Base-by-base conservation (phyloP, 495 filamentous ascomycete species). In the Aspergillus nanangensis region DNA sequence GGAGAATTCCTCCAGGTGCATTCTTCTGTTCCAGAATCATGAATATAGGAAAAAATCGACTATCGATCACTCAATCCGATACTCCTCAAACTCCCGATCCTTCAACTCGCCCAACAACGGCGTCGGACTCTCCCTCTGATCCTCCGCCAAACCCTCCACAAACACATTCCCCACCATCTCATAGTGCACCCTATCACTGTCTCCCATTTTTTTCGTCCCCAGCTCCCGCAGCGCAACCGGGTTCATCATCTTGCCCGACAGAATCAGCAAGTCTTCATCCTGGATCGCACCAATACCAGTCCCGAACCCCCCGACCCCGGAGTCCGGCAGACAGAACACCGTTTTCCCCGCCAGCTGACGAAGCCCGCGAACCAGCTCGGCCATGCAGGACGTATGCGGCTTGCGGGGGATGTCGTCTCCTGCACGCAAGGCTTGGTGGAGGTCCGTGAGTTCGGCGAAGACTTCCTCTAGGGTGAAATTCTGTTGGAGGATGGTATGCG, bases 141-240 rank as follows among this genome's bases (percentile, higher is more conserved):
- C 34, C 34, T 37, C 34, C 14, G 34, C 34, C 7, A 37, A 8
- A 14, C 34, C 34, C 15, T 37, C 34, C 7, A 37, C 34, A 37
- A 37, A 37, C 34, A 14, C 34, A 37, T 37, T 37, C 34, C 34
- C 34, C 7, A 37, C 34, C 34, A 37, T 37, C 34, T 14, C 15
- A 37, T 37, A 37, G 15, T 37, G 34, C 34, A 37, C 34, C 34
- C n/a, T n/a, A n/a, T 8, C 34, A 37, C 17, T 19, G 5, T n/a
- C 13, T 5, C 15, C 34, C 7, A 14, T 37, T 5, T 37, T 15
- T 14, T 14, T 5, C 7, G 11, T 7, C 7, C 25, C 25, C 25
- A 11, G 11, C 7, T 29, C 25, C 25, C 38, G 38, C 19, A 40
- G 22, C 7, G 19, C 38, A 40, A 40, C 14, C 7, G 38, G 38